Evolutionary conservation across 2,329 filamentous ascomycete species (phyloP), one percentile per base, ranked within the genome.

Genomic region (Penicillium olsonii): DNA sequence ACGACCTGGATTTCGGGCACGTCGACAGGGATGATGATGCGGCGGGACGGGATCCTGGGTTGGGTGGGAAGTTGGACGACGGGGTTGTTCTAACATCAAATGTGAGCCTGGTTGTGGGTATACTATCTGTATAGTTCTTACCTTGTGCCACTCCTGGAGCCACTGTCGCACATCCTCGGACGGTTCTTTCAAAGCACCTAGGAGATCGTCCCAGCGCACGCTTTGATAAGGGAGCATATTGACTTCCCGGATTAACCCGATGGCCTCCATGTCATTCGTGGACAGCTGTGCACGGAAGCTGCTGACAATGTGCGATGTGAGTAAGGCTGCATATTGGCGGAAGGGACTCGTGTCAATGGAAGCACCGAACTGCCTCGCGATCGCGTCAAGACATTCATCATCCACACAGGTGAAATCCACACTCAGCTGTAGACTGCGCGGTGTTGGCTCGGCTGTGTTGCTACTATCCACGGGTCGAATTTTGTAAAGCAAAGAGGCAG

Each of bases 1-100:
- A 97, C 82, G 17, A 96, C 83, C 40, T 89, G 84, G 2, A 96
- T 79, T 1, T 87, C 85, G 0, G 92, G 92, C 1, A 99, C 84
- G 50, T 96, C 90, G 12, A 99, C 92, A 0, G 92, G 89, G 45
- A 99, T 95, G 24, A 87, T 77, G 59, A 99, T 92, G 11, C 84
- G 85, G 17, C 80, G 80, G 53, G 69, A 77, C 17, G 80, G 74
- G 18, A 70, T 63, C 12, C 57, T 54, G 29, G 61, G 67, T 7
- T 66, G 60, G 4, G 60, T 42, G 20, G 69, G 64, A 34, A 74
- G 61, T 2, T 56, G 53, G 33, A 71, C 61, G 27, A 62, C 63
- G 35, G 61, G 56, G 45, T 72, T 66, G 42, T 64, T 64, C 68
- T 75, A 55, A 33, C 45, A 31, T 48, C 46, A 41, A 44, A 56